Evolutionary conservation across 1,284 basidiomycete species (phyloP).

Genomic region (Cystobasidium pallidum): DNA sequence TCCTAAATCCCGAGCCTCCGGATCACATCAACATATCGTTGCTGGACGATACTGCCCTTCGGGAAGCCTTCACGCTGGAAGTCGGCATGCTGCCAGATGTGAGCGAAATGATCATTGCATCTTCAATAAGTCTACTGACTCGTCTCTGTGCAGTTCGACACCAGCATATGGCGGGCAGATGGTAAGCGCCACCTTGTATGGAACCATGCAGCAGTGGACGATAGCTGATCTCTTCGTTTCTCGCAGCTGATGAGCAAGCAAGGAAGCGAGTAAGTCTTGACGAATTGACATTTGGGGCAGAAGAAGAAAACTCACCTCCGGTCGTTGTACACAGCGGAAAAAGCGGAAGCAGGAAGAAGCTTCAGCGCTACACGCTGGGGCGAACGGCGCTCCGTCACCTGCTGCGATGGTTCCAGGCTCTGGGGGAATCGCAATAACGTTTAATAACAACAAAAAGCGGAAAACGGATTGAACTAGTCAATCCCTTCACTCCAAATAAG

Average conservation of each 20-base stretch:
- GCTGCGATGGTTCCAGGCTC: constrained; percentile 7
- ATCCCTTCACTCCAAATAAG: too few species aligned
- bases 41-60: constrained; percentile 46
- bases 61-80: constrained; percentile 50
- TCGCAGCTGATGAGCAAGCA: constrained; percentile 33
- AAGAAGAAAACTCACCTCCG: background rate
- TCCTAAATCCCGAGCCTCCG: constrained; percentile 50
- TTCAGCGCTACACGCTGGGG: background rate
- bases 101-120: background rate
- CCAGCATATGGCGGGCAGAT: constrained; percentile 36
- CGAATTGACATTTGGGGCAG: too few species aligned
- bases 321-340: constrained; percentile 3
- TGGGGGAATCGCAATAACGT: constrained; percentile 1
- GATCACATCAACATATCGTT: constrained; percentile 34
- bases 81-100: constrained; percentile 44
- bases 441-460: constrained; percentile 21
- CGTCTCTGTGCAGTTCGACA: constrained; percentile 20
- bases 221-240: background rate
- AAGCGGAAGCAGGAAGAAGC: constrained; percentile 36
- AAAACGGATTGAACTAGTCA: constrained; percentile 18
- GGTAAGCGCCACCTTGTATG: background rate
- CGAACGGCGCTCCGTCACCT: constrained; percentile 22
- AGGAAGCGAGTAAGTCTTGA: constrained; percentile 12
- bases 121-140: background rate
- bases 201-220: background rate